These are phyloP conservation scores for Trichoderma polysporum DNA, from an alignment of 2,329 filamentous ascomycete species.

Conservation along the genomic window DNA sequence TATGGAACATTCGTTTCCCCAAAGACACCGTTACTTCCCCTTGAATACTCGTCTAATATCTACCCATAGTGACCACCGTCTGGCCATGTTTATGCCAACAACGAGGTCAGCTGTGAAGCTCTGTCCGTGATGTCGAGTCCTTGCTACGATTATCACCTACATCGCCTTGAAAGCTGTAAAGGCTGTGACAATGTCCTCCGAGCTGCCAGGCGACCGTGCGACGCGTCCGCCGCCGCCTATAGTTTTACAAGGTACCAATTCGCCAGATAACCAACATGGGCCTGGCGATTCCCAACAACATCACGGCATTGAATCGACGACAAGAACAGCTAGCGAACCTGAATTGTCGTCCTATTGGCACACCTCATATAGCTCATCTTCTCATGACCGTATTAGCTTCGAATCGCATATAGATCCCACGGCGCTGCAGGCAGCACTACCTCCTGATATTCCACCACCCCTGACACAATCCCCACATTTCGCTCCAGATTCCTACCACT, in stretches of 20 bases:
- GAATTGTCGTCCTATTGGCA: slow-evolving; percentile 55
- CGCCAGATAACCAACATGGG: slow-evolving; percentile 21
- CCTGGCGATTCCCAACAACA: not conserved
- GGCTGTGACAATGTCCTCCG: slow-evolving; percentile 32
- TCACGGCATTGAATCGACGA: slow-evolving; percentile 22
- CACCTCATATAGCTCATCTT: slow-evolving; percentile 43
- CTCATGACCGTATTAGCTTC: slow-evolving; percentile 38
- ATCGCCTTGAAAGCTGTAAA: not conserved
- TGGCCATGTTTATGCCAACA: not conserved
- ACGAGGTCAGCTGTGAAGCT: not conserved
- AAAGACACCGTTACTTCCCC: not conserved
- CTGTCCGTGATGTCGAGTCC: slow-evolving; percentile 4
- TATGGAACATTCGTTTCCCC: not conserved
- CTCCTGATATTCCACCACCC: slow-evolving; percentile 48
- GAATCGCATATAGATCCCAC: slow-evolving; percentile 54
- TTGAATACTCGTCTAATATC: not conserved
- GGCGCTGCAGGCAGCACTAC: slow-evolving; percentile 55
- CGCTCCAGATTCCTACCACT: slow-evolving; percentile 32
- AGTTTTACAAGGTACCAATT: slow-evolving; percentile 63
- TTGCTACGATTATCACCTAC: not conserved
- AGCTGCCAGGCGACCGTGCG: slow-evolving; percentile 29
- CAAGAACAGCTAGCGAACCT: slow-evolving; percentile 37
- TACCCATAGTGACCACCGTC: not conserved
- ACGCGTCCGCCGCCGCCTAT: slow-evolving; percentile 53
- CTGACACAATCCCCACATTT: slow-evolving; percentile 27